A percentile compares a stretch with the other conserved stretches of the same genome.
Evolutionary conservation across 2,329 filamentous ascomycete species (phyloP).

Genomic region (Fusarium sp.): DNA sequence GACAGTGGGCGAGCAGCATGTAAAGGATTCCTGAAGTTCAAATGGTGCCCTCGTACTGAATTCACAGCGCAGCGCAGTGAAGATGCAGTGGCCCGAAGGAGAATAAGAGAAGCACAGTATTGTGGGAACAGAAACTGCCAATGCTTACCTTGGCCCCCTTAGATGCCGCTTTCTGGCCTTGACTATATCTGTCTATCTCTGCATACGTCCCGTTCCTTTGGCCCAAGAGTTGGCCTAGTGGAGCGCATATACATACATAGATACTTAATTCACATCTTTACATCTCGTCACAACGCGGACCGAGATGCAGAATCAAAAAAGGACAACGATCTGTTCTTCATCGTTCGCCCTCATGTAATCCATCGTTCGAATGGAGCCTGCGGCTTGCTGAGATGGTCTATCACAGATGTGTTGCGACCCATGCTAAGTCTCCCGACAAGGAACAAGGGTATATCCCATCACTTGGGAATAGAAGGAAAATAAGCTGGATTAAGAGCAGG

Average conservation of each 20-base stretch:
- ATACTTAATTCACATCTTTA: conserved; percentile 19
- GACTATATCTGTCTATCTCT: conserved; percentile 19
- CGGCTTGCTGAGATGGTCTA: neutral
- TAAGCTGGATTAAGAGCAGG: conserved; percentile 17
- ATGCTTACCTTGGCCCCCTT: neutral
- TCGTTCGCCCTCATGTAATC: neutral
- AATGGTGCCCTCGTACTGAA: neutral
- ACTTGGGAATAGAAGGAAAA: conserved; percentile 17
- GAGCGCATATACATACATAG: conserved; percentile 8
- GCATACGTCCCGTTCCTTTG: conserved; percentile 30
- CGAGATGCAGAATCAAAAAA: conserved; percentile 9
- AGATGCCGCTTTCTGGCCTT: conserved; percentile 1
- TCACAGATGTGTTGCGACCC: neutral
- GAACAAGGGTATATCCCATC: conserved; percentile 8
- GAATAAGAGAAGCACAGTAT: neutral
- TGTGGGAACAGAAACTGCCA: neutral
- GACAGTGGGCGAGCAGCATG: conserved; percentile 10
- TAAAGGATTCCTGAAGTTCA: conserved; percentile 14
- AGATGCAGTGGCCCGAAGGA: neutral
- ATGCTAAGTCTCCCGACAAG: conserved; percentile 33
- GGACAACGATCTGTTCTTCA: neutral
- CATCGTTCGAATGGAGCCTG: neutral
- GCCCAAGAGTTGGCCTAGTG: conserved; percentile 38
- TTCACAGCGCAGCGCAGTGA: neutral
- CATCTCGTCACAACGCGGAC: conserved; percentile 21